Base-by-base conservation (phyloP, 306 rosid genomes). In the Crotalaria pallida region DNA sequence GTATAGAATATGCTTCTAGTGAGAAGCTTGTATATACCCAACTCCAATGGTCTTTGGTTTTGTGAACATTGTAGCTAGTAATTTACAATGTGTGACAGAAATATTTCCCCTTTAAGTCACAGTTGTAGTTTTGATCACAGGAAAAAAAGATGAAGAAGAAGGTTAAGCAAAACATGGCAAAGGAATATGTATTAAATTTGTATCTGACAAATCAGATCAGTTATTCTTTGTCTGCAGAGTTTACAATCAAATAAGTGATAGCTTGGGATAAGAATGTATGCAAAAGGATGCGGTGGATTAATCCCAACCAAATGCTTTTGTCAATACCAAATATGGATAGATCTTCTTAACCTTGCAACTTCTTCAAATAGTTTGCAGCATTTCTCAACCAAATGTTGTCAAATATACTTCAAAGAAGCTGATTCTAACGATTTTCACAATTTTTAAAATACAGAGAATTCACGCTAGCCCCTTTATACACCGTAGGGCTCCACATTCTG, bases 401-500 rank as follows among this genome's bases (percentile, higher is more conserved):
- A 56, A 62, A 44, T 66, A n/a, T n/a, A 33, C 45, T 73, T 77
- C 1, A 41, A 23, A 43, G 69, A 63, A 59, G 69, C 72, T 69
- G 53, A 33, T 22, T 47, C 19, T 29, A 66, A 18, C 23, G 73
- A 29, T 69, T 50, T 67, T 55, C 66, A 47, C 17, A 1, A 55
- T 58, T 44, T 45, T 5, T 45, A 27, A n/a, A 52, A 40, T 22
- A 50, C 61, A 69, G 17, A 41, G 31, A 38, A 33, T 7, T 49
- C 70, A 43, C 22, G 43, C 66, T 84, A 94, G 67, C 84, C 53
- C 82, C 80, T 85, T 65, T 90, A 86, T 77, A 94, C 76, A 74
- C 98, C 97, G 17, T 96, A 82, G 19, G 97, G 95, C 89, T 94
- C 98, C 0, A 97, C 97, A 59, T 94, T 90, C 86, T 94, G 98